Evolutionary conservation across 805 yeast genomes (phyloP).

Genomic region (Candida maltosa): DNA sequence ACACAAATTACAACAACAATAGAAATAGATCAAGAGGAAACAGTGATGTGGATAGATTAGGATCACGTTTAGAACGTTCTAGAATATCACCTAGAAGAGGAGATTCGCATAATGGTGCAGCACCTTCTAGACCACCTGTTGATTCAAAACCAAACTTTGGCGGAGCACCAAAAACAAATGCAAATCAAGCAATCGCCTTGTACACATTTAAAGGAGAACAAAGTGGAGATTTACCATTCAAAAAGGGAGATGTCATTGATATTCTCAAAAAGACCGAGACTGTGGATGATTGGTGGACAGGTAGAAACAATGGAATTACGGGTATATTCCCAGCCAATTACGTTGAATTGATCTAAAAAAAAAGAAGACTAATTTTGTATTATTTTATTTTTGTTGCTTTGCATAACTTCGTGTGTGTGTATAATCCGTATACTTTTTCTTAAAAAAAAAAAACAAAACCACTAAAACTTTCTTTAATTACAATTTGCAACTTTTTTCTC

Average conservation of each 20-base stretch:
- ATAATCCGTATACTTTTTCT: too few species aligned
- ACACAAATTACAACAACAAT: constrained; percentile 36
- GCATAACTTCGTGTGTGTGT: too few species aligned
- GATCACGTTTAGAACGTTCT: constrained; percentile 31
- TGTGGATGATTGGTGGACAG: constrained; percentile 99
- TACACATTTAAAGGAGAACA: constrained; percentile 90
- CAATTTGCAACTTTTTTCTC: too few species aligned
- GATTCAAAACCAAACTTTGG: constrained; percentile 41
- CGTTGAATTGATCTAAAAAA: constrained; percentile 64
- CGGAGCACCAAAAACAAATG: constrained; percentile 29
- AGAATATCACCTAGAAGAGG: constrained; percentile 15
- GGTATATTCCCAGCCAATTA: constrained; percentile 98
- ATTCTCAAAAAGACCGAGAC: constrained; percentile 84
- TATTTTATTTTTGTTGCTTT: background rate
- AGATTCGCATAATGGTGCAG: constrained; percentile 9
- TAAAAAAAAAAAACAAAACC: too few species aligned
- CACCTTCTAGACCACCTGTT: constrained; percentile 36
- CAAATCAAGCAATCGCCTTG: constrained; percentile 85
- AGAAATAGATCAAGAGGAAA: constrained; percentile 18
- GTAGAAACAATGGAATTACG: constrained; percentile 73
- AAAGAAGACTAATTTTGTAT: background rate
- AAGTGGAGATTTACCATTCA: constrained; percentile 87
- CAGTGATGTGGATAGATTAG: constrained; percentile 32
- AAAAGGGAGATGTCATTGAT: constrained; percentile 90
- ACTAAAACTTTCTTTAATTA: too few species aligned